These are phyloP conservation scores for Keithomyces neogunnii DNA, from an alignment of 2,329 filamentous ascomycete species.

Conservation along the genomic window DNA sequence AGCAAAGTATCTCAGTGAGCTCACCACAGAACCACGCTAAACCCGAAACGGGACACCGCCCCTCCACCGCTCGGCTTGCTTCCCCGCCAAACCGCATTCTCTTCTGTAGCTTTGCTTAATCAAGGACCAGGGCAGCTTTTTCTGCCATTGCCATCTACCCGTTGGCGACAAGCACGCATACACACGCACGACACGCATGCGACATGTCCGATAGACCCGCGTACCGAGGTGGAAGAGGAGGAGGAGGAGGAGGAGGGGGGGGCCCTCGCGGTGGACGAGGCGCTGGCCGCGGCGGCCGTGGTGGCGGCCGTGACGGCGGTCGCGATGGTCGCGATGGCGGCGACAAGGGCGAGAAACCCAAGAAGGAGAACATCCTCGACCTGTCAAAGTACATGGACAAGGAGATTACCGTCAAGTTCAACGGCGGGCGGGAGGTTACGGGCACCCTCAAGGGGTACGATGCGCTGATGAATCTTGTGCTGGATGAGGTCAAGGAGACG, in stretches of 20 bases:
- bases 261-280: constrained; percentile 27
- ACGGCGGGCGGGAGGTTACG: constrained; percentile 82
- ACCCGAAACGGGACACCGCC: background rate
- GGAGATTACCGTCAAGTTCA: constrained; percentile 92
- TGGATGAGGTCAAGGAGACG: constrained; percentile 88
- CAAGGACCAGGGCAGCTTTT: background rate
- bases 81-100: constrained; percentile 1
- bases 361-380: constrained; percentile 98
- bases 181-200: constrained; percentile 13
- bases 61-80: constrained; percentile 1
- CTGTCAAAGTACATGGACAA: constrained; percentile 96
- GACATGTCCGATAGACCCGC: constrained; percentile 43
- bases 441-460: constrained; percentile 93
- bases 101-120: background rate
- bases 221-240: constrained; percentile 34
- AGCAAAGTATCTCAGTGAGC: too few species aligned
- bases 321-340: constrained; percentile 30
- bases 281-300: constrained; percentile 29
- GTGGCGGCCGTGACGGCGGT: constrained; percentile 33
- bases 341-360: constrained; percentile 63
- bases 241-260: constrained; percentile 21
- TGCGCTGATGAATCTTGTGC: constrained; percentile 93
- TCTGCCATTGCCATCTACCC: background rate
- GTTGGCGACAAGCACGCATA: background rate
- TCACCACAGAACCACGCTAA: background rate